Evolutionary conservation across 805 yeast genomes (phyloP), one percentile per base, ranked within the genome.

Genomic region (Pichia deserticola): DNA sequence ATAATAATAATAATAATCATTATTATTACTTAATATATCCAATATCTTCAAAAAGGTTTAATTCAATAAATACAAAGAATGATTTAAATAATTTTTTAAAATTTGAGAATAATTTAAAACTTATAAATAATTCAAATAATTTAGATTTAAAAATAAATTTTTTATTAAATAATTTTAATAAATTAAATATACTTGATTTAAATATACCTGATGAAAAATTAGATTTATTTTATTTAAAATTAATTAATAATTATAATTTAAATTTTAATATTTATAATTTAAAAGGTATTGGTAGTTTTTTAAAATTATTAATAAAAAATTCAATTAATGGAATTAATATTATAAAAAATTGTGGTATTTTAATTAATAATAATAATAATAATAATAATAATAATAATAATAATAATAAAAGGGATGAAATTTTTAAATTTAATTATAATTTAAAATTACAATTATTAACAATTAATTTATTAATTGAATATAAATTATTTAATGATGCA

Each of bases 371-470:
- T 20, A 20, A 20, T 20, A 20, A 20, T 20, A 20, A 20, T 20
- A 20, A 20, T 20, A 20, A 20, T 20, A 20, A 20, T 20, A 20
- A 20, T 20, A 20, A 20, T 20, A 20, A 20, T 50, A 28, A 13
- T 25, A 2, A 27, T 40, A 12, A 38, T 20, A 5, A 20, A 36
- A 27, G 12, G 1, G 44, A 41, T 3, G 12, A 40, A 10, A 38
- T 54, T 27, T 57, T 53, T 30, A 48, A 33, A 4, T 27, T 38
- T 36, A 50, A 50, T 28, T 60, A 56, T 47, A 36, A 56, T 15
- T 44, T 54, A 32, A 37, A 51, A 7, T 54, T 62, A 59, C 50
- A 55, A 35, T 40, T 51, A 7, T 34, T 52, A 9, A 57, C 58
- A 28, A 50, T 62, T 29, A 53, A 55, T 12, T 30, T 55, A 5